Conservation (phyloP, 176 grass and related monocot genomes). For the Themeda triandra region DNA sequence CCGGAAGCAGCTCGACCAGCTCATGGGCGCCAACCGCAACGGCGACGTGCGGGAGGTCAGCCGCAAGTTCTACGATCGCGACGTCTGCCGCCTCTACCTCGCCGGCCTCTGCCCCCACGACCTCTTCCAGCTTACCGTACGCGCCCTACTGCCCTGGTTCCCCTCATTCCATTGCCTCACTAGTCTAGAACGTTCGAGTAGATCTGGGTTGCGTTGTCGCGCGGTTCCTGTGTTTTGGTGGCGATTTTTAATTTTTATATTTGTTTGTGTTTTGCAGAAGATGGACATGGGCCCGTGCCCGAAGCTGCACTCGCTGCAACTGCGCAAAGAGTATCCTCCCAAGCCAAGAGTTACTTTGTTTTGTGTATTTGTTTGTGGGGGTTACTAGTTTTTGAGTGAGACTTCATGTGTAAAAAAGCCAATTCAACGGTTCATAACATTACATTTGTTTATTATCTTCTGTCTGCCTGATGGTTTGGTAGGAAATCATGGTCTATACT, state of each 20-base stretch:
- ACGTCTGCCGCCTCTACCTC: slow-evolving; percentile 94
- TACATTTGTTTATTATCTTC: neutral
- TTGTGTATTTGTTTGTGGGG: neutral
- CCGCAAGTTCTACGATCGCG: slow-evolving; percentile 85
- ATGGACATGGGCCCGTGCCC: slow-evolving; percentile 95
- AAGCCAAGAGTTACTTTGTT: neutral
- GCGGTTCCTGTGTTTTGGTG: neutral
- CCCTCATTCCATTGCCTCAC: neutral
- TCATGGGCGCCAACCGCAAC: slow-evolving; percentile 95
- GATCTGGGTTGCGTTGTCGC: neutral
- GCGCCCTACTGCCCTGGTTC: slow-evolving; percentile 14
- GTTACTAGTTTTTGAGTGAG: neutral
- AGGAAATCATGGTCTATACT: neutral
- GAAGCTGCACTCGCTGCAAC: slow-evolving; percentile 85
- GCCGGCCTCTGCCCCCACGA: slow-evolving; percentile 87
- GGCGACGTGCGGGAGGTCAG: slow-evolving; percentile 83
- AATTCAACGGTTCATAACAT: neutral
- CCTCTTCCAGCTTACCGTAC: slow-evolving; percentile 96
- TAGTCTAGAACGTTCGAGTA: neutral
- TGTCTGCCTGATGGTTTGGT: neutral
- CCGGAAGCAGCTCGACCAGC: slow-evolving; percentile 93
- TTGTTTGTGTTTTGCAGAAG: slow-evolving; percentile 53
- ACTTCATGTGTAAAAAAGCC: neutral
- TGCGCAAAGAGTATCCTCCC: slow-evolving; percentile 93
- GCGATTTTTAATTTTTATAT: neutral